A percentile compares a stretch with the other conserved stretches of the same genome.
phyloP scores from a whole-genome alignment of 2,329 filamentous ascomycete genomes.

The Neurospora crassa region DNA sequence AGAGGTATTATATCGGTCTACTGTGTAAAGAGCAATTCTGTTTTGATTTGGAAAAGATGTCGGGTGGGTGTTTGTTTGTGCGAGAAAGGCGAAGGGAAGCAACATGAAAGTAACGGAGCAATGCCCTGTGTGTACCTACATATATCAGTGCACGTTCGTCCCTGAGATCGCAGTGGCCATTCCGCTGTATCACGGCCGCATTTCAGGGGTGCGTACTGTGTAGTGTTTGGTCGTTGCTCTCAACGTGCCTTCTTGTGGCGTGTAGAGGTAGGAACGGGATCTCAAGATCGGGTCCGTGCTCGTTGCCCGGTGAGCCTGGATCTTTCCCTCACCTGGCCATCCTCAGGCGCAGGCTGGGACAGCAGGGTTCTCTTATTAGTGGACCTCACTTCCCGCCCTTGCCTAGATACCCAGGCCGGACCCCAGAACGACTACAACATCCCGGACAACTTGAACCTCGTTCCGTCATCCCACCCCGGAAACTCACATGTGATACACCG shows the following conservation, averaged over 20 bases:
- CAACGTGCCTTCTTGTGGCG: not conserved
- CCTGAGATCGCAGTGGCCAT: not conserved
- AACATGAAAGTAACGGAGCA: not conserved
- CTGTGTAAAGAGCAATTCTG: too few species aligned
- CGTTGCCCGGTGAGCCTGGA: not conserved
- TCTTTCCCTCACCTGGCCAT: not conserved
- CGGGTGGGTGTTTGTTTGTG: not conserved
- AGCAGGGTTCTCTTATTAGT: not conserved
- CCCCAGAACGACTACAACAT: not conserved
- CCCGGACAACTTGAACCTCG: not conserved
- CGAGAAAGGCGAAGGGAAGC: not conserved
- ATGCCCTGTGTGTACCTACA: too few species aligned
- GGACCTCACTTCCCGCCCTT: not conserved
- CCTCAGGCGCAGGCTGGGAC: not conserved
- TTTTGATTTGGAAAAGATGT: not conserved
- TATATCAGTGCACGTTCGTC: not conserved
- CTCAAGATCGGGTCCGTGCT: not conserved
- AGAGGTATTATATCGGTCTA: not conserved
- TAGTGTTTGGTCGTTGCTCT: not conserved
- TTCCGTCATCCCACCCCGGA: not conserved
- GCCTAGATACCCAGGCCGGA: not conserved
- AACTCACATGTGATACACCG: not conserved
- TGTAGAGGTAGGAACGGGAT: not conserved
- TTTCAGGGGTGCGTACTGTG: not conserved
- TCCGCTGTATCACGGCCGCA: not conserved